Percentiles rank a stretch among this genome's conserved stretches.
Evolutionary conservation across 768 basidiomycete genomes (phyloP).

Genomic region (Termitomyces sp.): DNA sequence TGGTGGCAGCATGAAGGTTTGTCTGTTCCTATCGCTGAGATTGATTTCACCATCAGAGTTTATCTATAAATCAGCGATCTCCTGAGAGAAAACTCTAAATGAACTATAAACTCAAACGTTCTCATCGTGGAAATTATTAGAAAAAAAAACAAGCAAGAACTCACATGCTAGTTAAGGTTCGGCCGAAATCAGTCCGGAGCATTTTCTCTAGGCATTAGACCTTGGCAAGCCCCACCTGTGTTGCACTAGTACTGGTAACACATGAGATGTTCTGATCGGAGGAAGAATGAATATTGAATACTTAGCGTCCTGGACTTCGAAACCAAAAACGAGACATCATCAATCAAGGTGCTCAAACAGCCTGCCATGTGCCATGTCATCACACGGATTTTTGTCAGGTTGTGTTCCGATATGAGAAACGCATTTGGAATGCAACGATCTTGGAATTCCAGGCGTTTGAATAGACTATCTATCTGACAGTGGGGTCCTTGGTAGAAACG

Average conservation of each 20-base stretch:
- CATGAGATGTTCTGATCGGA: background rate
- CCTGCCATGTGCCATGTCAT: background rate
- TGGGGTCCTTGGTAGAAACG: background rate
- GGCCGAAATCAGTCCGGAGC: background rate
- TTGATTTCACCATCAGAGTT: conserved; percentile 25
- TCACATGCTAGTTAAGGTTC: background rate
- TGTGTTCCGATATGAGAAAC: background rate
- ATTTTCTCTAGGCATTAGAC: background rate
- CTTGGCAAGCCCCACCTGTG: background rate
- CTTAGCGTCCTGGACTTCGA: background rate
- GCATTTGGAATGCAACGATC: background rate
- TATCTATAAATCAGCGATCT: conserved; percentile 34
- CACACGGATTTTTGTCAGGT: conserved; percentile 2
- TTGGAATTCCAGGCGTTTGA: background rate
- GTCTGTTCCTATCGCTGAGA: conserved; percentile 16
- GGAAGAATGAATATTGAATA: background rate
- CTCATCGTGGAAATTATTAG: background rate
- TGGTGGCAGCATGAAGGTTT: conserved; percentile 30
- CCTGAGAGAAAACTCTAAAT: conserved; percentile 25
- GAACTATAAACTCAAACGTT: conserved; percentile 23
- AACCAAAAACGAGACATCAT: background rate
- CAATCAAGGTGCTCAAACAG: background rate
- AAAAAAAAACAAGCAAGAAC: background rate
- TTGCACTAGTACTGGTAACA: background rate
- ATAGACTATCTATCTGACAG: background rate